phyloP scores from a whole-genome alignment of 345 rosid genomes.

The Hibiscus mutabilis region DNA sequence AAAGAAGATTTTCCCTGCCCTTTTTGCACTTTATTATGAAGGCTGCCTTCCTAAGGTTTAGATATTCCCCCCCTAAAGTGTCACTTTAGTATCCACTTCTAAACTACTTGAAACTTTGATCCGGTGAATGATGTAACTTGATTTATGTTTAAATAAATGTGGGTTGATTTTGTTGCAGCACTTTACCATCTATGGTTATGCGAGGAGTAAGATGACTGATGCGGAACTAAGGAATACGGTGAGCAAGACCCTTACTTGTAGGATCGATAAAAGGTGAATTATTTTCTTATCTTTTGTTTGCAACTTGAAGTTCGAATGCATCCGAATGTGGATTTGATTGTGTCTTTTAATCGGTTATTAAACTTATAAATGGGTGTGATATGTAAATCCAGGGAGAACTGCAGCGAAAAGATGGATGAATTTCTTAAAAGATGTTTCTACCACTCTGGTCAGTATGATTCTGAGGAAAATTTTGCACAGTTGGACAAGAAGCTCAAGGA shows the following conservation, averaged over 20 bases:
- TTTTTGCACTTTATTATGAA: constrained; percentile 94
- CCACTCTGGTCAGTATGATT: constrained; percentile 94
- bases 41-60: constrained; percentile 83
- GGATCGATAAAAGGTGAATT: constrained; percentile 84
- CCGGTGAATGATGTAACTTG: neutral
- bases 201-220: constrained; percentile 96
- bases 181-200: constrained; percentile 86
- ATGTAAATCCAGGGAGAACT: constrained; percentile 65
- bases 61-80: neutral
- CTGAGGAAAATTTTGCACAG: constrained; percentile 62
- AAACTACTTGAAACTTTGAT: no score
- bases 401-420: constrained; percentile 85
- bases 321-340: neutral
- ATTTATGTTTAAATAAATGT: neutral
- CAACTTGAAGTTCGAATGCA: neutral
- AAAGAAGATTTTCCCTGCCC: constrained; percentile 98
- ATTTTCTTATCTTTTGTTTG: neutral
- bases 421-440: constrained; percentile 96
- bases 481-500: constrained; percentile 72
- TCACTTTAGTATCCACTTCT: no score
- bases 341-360: constrained; percentile 11
- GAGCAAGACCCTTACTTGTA: constrained; percentile 93
- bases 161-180: constrained; percentile 46
- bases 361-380: neutral
- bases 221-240: constrained; percentile 88